Conservation (phyloP, 2,329 filamentous ascomycete genomes). For the Pseudodiploospora longispora region DNA sequence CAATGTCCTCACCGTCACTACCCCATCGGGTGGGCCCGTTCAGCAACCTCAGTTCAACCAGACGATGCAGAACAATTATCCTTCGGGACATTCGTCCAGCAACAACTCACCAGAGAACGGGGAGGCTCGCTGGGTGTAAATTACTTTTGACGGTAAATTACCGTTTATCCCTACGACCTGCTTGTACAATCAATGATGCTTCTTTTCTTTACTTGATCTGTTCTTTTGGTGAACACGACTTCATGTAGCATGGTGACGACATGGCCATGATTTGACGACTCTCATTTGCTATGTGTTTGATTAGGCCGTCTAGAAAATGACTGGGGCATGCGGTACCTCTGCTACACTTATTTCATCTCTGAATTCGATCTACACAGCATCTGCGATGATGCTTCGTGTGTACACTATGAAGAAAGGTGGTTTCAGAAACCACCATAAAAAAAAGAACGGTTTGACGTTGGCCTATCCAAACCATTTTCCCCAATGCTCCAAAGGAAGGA, state of each 20-base stretch:
- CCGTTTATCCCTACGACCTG: slow-evolving; percentile 15
- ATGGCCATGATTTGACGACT: slow-evolving; percentile 34
- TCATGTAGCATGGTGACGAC: slow-evolving; percentile 27
- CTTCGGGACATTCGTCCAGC: slow-evolving; percentile 15
- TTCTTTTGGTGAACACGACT: slow-evolving; percentile 16
- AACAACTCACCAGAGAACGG: slow-evolving; percentile 20
- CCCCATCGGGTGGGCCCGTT: slow-evolving; percentile 14
- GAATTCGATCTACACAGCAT: slow-evolving; percentile 20
- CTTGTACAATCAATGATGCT: slow-evolving; percentile 25
- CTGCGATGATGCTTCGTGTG: slow-evolving; percentile 22
- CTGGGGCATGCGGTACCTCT: not conserved
- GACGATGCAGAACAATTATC: slow-evolving; percentile 18
- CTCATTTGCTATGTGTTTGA: slow-evolving; percentile 28
- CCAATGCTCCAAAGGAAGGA: too few species aligned
- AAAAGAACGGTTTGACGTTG: too few species aligned
- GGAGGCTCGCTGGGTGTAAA: slow-evolving; percentile 33
- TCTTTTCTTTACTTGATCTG: slow-evolving; percentile 16
- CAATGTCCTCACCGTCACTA: slow-evolving; percentile 21
- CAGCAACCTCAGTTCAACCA: slow-evolving; percentile 23
- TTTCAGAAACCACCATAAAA: slow-evolving; percentile 1
- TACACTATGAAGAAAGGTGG: slow-evolving; percentile 24
- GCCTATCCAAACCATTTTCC: too few species aligned
- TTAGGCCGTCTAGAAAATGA: slow-evolving; percentile 15
- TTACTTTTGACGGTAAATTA: slow-evolving; percentile 14
- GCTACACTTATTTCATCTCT: slow-evolving; percentile 3